phyloP scores from a whole-genome alignment of 768 basidiomycete genomes.

The Tylopilus cervinicoccineus region DNA sequence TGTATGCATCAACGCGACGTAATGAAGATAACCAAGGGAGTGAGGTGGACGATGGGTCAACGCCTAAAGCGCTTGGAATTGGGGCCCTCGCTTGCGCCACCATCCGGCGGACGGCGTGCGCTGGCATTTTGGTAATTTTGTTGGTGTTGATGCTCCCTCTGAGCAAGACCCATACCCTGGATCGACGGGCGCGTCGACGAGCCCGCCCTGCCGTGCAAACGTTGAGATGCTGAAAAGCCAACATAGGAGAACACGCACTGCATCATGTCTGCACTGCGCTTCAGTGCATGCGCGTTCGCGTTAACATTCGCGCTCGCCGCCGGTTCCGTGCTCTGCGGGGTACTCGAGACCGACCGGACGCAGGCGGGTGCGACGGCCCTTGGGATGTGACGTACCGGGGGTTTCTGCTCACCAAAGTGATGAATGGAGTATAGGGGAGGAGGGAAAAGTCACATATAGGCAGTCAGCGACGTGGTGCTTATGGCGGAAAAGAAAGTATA shows the following conservation, averaged over 20 bases:
- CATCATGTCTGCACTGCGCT: conserved; percentile 34
- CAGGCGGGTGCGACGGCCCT: conserved; percentile 4
- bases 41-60: conserved; percentile 14
- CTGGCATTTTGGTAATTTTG: conserved; percentile 18
- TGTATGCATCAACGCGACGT: too few relatives aligned
- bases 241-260: conserved; percentile 19
- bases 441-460: conserved; percentile 3
- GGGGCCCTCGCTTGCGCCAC: conserved; percentile 1
- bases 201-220: conserved; percentile 9
- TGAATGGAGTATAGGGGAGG: background rate
- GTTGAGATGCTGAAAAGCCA: background rate
- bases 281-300: conserved; percentile 15
- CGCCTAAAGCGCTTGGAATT: conserved; percentile 41
- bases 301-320: too few relatives aligned
- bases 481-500: conserved; percentile 21
- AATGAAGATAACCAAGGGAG: background rate
- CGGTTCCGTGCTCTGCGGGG: conserved; percentile 2
- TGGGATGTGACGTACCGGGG: conserved; percentile 1
- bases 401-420: conserved; percentile 9
- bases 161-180: conserved; percentile 39
- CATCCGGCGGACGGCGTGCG: conserved; percentile 27
- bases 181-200: conserved; percentile 21
- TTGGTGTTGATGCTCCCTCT: conserved; percentile 25
- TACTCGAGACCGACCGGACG: conserved; percentile 6
- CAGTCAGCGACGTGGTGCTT: background rate